A percentile compares a stretch with the other conserved stretches of the same genome.
Evolutionary conservation across 192 early-diverging fungal species (phyloP).

Genomic region (Coemansia brasiliensis): DNA sequence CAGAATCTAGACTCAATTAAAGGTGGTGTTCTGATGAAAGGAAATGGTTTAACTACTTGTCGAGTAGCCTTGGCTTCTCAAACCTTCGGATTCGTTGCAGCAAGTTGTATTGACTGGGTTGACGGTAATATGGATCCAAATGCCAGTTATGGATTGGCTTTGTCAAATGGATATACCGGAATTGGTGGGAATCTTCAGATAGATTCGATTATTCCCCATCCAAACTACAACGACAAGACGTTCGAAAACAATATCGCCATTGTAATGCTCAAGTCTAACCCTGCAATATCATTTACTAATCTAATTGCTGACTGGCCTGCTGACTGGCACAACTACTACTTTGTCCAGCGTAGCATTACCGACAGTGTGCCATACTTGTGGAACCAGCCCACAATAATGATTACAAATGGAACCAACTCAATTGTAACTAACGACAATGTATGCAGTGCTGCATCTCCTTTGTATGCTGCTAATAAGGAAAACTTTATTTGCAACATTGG

Average conservation of each 20-base stretch:
- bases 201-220: slow-evolving; percentile 11
- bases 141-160: slow-evolving; percentile 1
- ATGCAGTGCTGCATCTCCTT: neutral
- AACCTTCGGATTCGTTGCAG: slow-evolving; percentile 20
- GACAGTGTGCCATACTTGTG: neutral
- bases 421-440: neutral
- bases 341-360: slow-evolving; percentile 7
- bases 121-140: neutral
- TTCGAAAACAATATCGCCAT: slow-evolving; percentile 42
- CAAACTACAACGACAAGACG: slow-evolving; percentile 18
- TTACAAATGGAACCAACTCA: neutral
- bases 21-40: slow-evolving; percentile 23
- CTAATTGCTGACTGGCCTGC: slow-evolving; percentile 16
- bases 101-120: slow-evolving; percentile 22
- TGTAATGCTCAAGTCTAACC: neutral
- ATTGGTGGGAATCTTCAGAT: neutral
- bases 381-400: neutral
- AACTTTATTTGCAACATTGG: slow-evolving; percentile 20
- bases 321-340: slow-evolving; percentile 11
- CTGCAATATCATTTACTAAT: neutral
- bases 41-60: slow-evolving; percentile 6
- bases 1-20: neutral
- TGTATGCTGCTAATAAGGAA: slow-evolving; percentile 14
- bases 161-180: slow-evolving; percentile 4
- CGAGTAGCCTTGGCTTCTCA: slow-evolving; percentile 16